Evolutionary conservation across 805 yeast genomes (phyloP).

Genomic region (Danielia reshetovae): DNA sequence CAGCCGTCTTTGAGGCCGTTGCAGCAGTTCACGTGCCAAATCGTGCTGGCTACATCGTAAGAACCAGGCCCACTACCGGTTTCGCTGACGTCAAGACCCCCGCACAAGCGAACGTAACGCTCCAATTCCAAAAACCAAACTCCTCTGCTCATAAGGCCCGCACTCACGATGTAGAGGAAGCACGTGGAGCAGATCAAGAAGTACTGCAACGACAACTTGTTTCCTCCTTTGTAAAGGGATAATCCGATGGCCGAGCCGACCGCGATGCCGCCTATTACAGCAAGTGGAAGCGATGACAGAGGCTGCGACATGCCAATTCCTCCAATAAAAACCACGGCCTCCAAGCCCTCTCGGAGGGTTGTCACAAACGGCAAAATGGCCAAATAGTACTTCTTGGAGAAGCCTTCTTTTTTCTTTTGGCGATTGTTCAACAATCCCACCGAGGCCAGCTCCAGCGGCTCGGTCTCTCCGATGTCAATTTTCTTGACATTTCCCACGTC

Average conservation of each 20-base stretch:
- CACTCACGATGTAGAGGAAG: conserved; percentile 41
- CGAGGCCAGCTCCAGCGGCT: neutral
- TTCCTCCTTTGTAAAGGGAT: conserved; percentile 37
- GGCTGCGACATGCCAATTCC: conserved; percentile 25
- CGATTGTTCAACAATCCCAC: conserved; percentile 1
- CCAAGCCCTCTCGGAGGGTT: conserved; percentile 37
- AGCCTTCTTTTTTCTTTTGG: conserved; percentile 5
- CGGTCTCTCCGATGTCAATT: neutral
- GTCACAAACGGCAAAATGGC: conserved; percentile 26
- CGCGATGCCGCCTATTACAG: conserved; percentile 24
- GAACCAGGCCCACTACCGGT: conserved; percentile 46
- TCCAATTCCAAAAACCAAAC: conserved; percentile 43
- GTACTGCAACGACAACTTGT: conserved; percentile 39
- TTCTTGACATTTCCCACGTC: conserved; percentile 12
- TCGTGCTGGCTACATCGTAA: conserved; percentile 35
- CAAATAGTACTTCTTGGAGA: conserved; percentile 22
- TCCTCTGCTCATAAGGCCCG: conserved; percentile 43
- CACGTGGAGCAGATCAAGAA: conserved; percentile 37
- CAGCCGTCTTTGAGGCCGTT: conserved; percentile 42
- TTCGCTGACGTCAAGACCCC: conserved; percentile 40
- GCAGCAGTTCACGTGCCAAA: conserved; percentile 48
- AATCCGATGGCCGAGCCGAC: conserved; percentile 34
- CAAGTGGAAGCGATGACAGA: conserved; percentile 17
- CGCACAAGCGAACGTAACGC: conserved; percentile 34
- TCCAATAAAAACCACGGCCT: conserved; percentile 62